phyloP scores from a whole-genome alignment of 2,329 filamentous ascomycete genomes.

The Fusarium sp. region DNA sequence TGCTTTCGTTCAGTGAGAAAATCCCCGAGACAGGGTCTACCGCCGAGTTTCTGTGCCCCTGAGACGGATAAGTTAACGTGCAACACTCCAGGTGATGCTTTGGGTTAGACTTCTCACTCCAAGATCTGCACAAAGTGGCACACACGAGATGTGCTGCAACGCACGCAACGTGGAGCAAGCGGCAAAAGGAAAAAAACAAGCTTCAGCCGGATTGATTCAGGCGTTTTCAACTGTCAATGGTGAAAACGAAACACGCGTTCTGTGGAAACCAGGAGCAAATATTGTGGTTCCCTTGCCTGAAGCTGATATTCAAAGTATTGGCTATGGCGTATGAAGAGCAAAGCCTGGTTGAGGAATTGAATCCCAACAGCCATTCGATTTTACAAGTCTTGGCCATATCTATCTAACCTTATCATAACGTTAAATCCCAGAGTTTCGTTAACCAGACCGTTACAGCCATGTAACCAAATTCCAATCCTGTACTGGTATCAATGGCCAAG shows the following conservation, averaged over 20 bases:
- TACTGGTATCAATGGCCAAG: neutral
- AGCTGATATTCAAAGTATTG: neutral
- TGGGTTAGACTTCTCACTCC: neutral
- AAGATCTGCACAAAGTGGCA: constrained; percentile 23
- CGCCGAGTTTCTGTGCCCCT: constrained; percentile 17
- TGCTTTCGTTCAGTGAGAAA: constrained; percentile 1
- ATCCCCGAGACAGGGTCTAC: constrained; percentile 6
- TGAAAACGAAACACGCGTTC: constrained; percentile 24
- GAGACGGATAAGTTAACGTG: constrained; percentile 15
- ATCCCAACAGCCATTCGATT: neutral
- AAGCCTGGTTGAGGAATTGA: neutral
- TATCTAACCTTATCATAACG: neutral
- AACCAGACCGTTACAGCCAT: neutral
- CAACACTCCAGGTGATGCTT: neutral
- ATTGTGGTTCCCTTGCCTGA: constrained; percentile 3
- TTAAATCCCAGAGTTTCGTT: neutral
- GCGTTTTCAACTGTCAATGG: neutral
- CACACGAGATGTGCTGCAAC: constrained; percentile 13
- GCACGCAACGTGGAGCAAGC: constrained; percentile 31
- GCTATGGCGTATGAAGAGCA: neutral
- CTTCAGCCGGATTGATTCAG: constrained; percentile 14
- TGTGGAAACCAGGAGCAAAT: neutral
- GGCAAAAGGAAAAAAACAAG: constrained; percentile 23
- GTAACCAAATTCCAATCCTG: neutral
- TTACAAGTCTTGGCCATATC: neutral